Conservation (phyloP, 2,329 filamentous ascomycete species). For the Clarireedia sp. region DNA sequence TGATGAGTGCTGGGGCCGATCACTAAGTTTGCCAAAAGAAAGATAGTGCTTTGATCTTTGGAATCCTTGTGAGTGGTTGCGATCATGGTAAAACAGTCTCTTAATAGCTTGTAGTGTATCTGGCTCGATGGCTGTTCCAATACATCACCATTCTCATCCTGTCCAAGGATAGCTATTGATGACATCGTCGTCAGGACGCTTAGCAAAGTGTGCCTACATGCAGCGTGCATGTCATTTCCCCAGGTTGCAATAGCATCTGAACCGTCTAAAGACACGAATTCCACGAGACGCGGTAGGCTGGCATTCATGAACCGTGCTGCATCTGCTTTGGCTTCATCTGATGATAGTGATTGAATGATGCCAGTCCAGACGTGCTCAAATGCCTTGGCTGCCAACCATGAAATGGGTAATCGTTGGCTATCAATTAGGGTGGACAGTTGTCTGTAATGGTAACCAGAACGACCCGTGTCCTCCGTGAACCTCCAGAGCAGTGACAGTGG, state of each 20-base stretch:
- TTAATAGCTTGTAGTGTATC: neutral
- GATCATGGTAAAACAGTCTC: neutral
- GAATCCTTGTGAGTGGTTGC: neutral
- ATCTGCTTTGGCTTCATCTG: slow-evolving; percentile 28
- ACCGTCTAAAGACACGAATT: slow-evolving; percentile 1
- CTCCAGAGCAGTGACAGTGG: slow-evolving; percentile 31
- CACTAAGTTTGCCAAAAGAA: slow-evolving; percentile 20
- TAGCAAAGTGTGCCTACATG: slow-evolving; percentile 32
- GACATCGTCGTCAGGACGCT: slow-evolving; percentile 36
- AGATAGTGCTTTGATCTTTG: slow-evolving; percentile 8
- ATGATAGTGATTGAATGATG: slow-evolving; percentile 32
- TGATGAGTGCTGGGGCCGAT: neutral
- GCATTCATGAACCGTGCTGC: slow-evolving; percentile 32
- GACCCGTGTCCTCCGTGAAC: slow-evolving; percentile 29
- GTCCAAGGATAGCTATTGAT: slow-evolving; percentile 30
- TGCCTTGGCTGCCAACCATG: slow-evolving; percentile 38
- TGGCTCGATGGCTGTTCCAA: neutral
- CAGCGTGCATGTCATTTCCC: slow-evolving; percentile 10
- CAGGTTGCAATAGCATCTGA: neutral
- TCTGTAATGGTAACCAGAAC: slow-evolving; percentile 31
- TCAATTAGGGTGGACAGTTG: slow-evolving; percentile 33
- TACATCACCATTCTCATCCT: neutral
- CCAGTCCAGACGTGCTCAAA: slow-evolving; percentile 37
- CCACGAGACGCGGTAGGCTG: slow-evolving; percentile 28
- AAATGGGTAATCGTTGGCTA: slow-evolving; percentile 30